A percentile compares a stretch with the other conserved stretches of the same genome.
phyloP scores from a whole-genome alignment of 2,329 filamentous ascomycete genomes.

The Aspergillus sergii region DNA sequence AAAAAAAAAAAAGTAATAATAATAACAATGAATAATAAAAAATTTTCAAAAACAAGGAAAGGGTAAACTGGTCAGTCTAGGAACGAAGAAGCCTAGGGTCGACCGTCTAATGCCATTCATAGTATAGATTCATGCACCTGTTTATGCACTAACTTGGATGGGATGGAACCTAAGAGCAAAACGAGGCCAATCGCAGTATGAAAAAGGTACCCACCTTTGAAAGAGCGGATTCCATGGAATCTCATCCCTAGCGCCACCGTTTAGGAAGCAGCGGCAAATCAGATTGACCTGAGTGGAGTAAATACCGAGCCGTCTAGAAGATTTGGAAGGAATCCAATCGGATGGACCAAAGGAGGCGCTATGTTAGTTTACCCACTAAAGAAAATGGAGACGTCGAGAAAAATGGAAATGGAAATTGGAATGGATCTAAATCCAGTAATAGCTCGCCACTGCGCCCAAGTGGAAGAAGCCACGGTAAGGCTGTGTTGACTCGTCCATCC shows the following conservation, averaged over 20 bases:
- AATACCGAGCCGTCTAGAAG: conserved; percentile 17
- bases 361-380: conserved; percentile 2
- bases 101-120: neutral
- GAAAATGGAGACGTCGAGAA: conserved; percentile 1
- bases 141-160: conserved; percentile 13
- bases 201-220: neutral
- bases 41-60: neutral
- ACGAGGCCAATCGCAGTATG: conserved; percentile 14
- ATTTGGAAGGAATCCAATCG: conserved; percentile 21
- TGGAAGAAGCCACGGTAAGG: neutral
- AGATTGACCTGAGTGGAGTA: conserved; percentile 9
- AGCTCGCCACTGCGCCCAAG: neutral
- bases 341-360: conserved; percentile 16
- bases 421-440: conserved; percentile 1
- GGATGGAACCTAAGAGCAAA: conserved; percentile 15
- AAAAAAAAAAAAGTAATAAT: conserved; percentile 9
- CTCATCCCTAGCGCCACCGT: conserved; percentile 27
- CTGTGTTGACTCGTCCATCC: conserved; percentile 1
- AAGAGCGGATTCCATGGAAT: conserved; percentile 15
- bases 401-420: conserved; percentile 2
- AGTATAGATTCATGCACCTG: conserved; percentile 3
- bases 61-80: neutral
- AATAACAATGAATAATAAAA: neutral
- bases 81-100: neutral
- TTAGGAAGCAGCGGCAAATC: conserved; percentile 17